These are phyloP conservation scores for Hymenoscyphus repandus DNA, from an alignment of 2,329 filamentous ascomycete genomes.

Conservation along the genomic window DNA sequence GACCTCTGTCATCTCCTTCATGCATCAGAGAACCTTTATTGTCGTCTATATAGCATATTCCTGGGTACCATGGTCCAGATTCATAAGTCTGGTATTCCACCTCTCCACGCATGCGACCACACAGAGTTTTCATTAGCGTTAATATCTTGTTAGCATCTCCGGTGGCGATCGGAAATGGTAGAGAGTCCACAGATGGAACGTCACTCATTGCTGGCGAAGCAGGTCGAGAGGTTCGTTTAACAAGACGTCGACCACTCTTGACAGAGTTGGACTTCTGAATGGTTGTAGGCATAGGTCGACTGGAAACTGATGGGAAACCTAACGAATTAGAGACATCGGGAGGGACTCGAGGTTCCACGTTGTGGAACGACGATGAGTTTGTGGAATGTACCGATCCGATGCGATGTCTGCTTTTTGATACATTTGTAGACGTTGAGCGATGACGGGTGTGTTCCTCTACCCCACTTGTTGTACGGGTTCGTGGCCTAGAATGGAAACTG, in stretches of 20 bases:
- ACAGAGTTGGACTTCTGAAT: constrained; percentile 29
- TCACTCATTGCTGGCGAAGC: constrained; percentile 49
- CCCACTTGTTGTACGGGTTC: constrained; percentile 39
- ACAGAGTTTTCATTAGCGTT: constrained; percentile 70
- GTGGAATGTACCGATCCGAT: constrained; percentile 68
- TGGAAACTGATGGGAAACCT: constrained; percentile 37
- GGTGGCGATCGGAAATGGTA: constrained; percentile 55
- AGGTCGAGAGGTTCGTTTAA: constrained; percentile 51
- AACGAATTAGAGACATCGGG: constrained; percentile 33
- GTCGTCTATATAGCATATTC: constrained; percentile 75
- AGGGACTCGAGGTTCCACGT: constrained; percentile 38
- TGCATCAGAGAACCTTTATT: constrained; percentile 70
- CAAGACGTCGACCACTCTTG: constrained; percentile 46
- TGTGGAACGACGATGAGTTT: constrained; percentile 47
- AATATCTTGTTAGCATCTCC: constrained; percentile 68
- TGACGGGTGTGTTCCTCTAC: constrained; percentile 36
- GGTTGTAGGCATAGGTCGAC: constrained; percentile 31
- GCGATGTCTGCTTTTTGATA: constrained; percentile 50
- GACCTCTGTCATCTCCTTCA: constrained; percentile 61
- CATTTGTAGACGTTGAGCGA: constrained; percentile 34
- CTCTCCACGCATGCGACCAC: constrained; percentile 74
- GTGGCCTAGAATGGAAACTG: constrained; percentile 36
- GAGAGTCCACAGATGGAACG: constrained; percentile 53
- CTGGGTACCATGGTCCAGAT: constrained; percentile 59
- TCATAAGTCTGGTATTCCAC: constrained; percentile 64